Base-by-base conservation (phyloP, 768 basidiomycete genomes). In the Sistotremastrum niveocremeum region DNA sequence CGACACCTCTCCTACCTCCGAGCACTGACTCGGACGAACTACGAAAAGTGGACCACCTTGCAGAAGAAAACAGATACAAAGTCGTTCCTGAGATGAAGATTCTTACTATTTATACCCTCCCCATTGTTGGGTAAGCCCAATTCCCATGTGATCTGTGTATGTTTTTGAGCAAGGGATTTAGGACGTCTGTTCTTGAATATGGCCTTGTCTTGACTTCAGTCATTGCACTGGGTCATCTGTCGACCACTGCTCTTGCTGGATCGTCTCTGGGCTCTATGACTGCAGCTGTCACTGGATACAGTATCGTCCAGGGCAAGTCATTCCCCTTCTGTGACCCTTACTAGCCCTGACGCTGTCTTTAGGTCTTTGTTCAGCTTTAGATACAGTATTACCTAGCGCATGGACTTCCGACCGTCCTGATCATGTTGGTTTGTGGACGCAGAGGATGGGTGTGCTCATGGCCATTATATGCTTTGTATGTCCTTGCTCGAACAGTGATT, bases 191-290 rank as follows among this genome's bases (percentile, higher is more conserved):
- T 47, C 34, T 50, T 57, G 33, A 42, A 60, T 28, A 40, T 52
- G 3, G 54, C 54, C 10, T 64, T 44, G 57, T 57, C 39, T 51
- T 54, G 4, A 58, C 59, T 30, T 61, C 61, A 32, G 59, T 62
- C 48, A 20, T 77, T 34, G 67, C 65, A 4, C 63, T 74, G 44
- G 76, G 75, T 7, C 76, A 77, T 57, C 58, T 77, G 5, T 72
- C 72, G 1, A 74, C 74, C 0, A 67, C 61, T 0, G 68, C 73
- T 45, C 64, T 77, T 6, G 76, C 76, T 3, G 73, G 72, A 0
- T 64, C 70, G 4, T 68, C 66, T n/a, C 53, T 71, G 6, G 66
- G 60, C 2, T 66, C 57, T 36, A 61, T 68, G 50, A 64, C 68
- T 1, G 57, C 62, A 37, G 65, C 60, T 47, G 63, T 74, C 4